Conservation (phyloP, 192 early-diverging fungal species). For the Coemansia sp. region DNA sequence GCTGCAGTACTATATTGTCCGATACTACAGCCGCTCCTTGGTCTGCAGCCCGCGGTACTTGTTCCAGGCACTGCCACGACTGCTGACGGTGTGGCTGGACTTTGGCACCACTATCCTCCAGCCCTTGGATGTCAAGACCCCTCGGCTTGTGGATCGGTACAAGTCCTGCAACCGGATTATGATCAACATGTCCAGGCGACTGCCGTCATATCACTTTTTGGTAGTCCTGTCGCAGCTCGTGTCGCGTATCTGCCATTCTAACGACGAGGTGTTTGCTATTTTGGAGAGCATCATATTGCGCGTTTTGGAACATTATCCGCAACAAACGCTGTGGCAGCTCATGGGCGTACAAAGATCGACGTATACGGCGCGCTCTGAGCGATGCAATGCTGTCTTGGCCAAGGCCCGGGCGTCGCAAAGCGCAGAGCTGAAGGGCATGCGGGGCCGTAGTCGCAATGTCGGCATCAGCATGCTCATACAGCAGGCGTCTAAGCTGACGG, state of each 20-base stretch:
- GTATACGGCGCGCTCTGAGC: slow-evolving; percentile 62
- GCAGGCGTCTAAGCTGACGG: slow-evolving; percentile 68
- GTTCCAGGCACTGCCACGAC: slow-evolving; percentile 81
- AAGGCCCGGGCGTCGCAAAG: slow-evolving; percentile 58
- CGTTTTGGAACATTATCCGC: slow-evolving; percentile 74
- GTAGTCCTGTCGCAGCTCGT: slow-evolving; percentile 85
- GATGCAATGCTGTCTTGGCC: slow-evolving; percentile 68
- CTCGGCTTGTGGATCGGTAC: slow-evolving; percentile 53
- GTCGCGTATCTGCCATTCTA: slow-evolving; percentile 82
- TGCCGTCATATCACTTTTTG: slow-evolving; percentile 75
- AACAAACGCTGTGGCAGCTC: slow-evolving; percentile 90
- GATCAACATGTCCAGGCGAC: slow-evolving; percentile 58
- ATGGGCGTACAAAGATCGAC: slow-evolving; percentile 74
- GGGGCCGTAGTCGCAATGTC: slow-evolving; percentile 22
- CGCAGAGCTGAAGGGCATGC: slow-evolving; percentile 3
- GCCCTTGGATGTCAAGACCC: slow-evolving; percentile 44
- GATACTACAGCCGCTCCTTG: slow-evolving; percentile 60
- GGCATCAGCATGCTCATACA: slow-evolving; percentile 56
- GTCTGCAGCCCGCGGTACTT: slow-evolving; percentile 75
- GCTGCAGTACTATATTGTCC: slow-evolving; percentile 53
- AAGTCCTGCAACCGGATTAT: slow-evolving; percentile 60
- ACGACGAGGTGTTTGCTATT: slow-evolving; percentile 66
- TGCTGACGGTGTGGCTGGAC: slow-evolving; percentile 88
- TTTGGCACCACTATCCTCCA: slow-evolving; percentile 56
- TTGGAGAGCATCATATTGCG: slow-evolving; percentile 72